Conservation (phyloP, 352 stramenopile genomes). For the Phytophthora europaea region DNA sequence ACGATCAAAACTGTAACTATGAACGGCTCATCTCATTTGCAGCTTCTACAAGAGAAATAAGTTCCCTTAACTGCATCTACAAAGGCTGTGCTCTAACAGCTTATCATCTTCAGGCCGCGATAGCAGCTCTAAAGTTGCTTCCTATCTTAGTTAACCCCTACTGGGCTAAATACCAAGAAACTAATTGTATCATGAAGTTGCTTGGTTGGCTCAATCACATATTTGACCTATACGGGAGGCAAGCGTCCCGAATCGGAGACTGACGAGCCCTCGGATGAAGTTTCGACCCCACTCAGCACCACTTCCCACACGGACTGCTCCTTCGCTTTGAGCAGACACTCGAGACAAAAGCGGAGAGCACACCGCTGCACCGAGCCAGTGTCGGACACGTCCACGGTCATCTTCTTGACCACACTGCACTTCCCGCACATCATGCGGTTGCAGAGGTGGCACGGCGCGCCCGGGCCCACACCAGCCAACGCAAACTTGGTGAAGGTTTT, state of each 20-base stretch:
- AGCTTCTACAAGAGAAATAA: too few relatives aligned
- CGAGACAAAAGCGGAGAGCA: conserved; percentile 55
- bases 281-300: conserved; percentile 27
- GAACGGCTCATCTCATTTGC: too few relatives aligned
- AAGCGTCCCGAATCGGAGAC: conserved; percentile 12
- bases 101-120: too few relatives aligned
- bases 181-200: neutral
- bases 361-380: conserved; percentile 38
- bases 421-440: conserved; percentile 47
- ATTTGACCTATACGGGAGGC: neutral
- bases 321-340: conserved; percentile 58
- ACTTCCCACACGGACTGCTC: conserved; percentile 53
- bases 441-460: conserved; percentile 52
- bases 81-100: too few relatives aligned
- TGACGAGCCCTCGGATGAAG: conserved; percentile 15
- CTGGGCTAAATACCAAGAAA: neutral
- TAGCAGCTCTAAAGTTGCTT: too few relatives aligned
- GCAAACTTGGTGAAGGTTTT: conserved; percentile 26
- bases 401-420: conserved; percentile 61
- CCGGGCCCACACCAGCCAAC: neutral
- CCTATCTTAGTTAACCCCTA: too few relatives aligned
- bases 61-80: too few relatives aligned
- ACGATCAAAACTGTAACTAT: too few relatives aligned
- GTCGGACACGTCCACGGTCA: conserved; percentile 54
- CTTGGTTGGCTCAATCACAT: neutral